Evolutionary conservation across 2,329 filamentous ascomycete genomes (phyloP).

Genomic region (Penicillium sp.): DNA sequence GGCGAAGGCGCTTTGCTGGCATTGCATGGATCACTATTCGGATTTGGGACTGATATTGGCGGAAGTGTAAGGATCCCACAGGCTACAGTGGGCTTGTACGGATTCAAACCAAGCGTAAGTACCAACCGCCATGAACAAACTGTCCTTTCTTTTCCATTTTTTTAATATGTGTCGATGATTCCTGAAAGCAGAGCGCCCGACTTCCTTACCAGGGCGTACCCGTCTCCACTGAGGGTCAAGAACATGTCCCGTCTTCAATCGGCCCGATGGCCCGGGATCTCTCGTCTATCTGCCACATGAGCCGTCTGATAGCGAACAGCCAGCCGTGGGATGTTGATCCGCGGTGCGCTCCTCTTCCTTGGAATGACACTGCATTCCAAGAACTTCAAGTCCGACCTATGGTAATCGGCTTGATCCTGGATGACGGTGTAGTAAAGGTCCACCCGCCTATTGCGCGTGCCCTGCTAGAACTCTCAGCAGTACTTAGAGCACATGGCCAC

Average conservation of each 20-base stretch:
- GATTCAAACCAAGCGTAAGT: constrained; percentile 44
- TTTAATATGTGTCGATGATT: not conserved
- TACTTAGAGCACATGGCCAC: constrained; percentile 50
- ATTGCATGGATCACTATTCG: constrained; percentile 43
- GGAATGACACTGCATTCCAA: constrained; percentile 49
- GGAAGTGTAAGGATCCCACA: constrained; percentile 51
- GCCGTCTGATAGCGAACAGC: constrained; percentile 46
- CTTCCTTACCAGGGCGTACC: constrained; percentile 58
- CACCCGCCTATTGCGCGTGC: constrained; percentile 54
- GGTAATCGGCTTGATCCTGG: constrained; percentile 49
- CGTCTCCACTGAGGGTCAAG: constrained; percentile 62
- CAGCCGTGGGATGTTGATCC: constrained; percentile 56
- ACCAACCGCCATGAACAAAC: constrained; percentile 9
- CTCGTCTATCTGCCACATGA: constrained; percentile 49
- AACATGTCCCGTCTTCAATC: constrained; percentile 62
- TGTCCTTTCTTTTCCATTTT: no score
- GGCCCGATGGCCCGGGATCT: constrained; percentile 58
- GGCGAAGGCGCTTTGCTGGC: constrained; percentile 44
- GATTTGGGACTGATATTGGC: constrained; percentile 53
- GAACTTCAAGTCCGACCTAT: constrained; percentile 44
- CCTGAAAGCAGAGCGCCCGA: constrained; percentile 48
- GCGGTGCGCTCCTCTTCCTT: constrained; percentile 52
- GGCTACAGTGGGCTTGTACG: constrained; percentile 49
- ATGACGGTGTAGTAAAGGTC: constrained; percentile 54
- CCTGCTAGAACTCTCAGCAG: constrained; percentile 33